Evolutionary conservation across 257 asterid genomes (phyloP).

Genomic region (Hygrophila difformis): DNA sequence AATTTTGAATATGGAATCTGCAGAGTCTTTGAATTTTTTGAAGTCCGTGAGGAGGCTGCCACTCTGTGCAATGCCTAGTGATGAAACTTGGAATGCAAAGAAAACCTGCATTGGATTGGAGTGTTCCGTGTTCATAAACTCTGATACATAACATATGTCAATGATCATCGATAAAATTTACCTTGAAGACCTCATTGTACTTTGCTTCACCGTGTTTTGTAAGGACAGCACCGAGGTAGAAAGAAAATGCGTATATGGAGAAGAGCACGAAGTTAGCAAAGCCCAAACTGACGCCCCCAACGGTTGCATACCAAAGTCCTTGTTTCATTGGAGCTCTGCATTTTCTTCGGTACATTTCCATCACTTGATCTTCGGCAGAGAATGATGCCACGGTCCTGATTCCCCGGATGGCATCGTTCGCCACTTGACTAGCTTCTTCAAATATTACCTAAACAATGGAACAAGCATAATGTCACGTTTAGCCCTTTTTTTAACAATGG

Average conservation of each 20-base stretch:
- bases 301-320: slow-evolving; percentile 19
- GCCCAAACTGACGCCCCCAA: slow-evolving; percentile 28
- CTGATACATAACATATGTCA: neutral
- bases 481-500: too few species aligned
- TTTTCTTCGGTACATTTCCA: slow-evolving; percentile 19
- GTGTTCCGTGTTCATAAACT: neutral
- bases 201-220: slow-evolving; percentile 16
- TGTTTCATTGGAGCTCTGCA: slow-evolving; percentile 12
- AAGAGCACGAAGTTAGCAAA: slow-evolving; percentile 20
- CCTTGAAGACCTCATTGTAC: slow-evolving; percentile 24
- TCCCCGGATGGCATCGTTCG: slow-evolving; percentile 24
- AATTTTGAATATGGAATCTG: slow-evolving; percentile 27
- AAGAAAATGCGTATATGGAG: slow-evolving; percentile 19
- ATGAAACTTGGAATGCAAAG: slow-evolving; percentile 34
- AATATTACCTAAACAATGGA: slow-evolving; percentile 14
- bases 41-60: slow-evolving; percentile 21
- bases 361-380: slow-evolving; percentile 18
- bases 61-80: slow-evolving; percentile 26
- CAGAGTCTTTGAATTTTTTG: slow-evolving; percentile 23
- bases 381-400: slow-evolving; percentile 21
- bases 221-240: slow-evolving; percentile 24
- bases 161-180: neutral
- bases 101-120: slow-evolving; percentile 17
- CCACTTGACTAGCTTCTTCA: slow-evolving; percentile 27
- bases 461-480: neutral